These are phyloP conservation scores for Talaromyces ruber DNA, from an alignment of 495 filamentous ascomycete genomes.

Conservation along the genomic window DNA sequence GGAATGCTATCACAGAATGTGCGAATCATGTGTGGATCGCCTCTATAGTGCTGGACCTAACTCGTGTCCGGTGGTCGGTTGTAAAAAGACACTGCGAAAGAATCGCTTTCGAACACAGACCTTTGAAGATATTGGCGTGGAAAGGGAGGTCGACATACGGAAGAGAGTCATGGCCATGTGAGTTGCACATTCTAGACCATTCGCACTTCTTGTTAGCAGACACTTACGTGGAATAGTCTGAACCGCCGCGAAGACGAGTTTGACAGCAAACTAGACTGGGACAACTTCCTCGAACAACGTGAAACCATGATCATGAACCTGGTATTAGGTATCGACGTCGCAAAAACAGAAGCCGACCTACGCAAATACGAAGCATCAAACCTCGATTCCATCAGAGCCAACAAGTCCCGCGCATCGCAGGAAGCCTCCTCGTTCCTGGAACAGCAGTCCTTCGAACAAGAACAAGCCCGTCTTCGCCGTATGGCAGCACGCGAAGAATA, in stretches of 20 bases:
- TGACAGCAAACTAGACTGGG: slow-evolving; percentile 67
- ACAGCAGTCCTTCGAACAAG: slow-evolving; percentile 61
- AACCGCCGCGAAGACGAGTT: slow-evolving; percentile 91
- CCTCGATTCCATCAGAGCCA: slow-evolving; percentile 46
- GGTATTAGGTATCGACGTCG: slow-evolving; percentile 59
- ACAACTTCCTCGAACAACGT: slow-evolving; percentile 90
- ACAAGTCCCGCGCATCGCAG: slow-evolving; percentile 41
- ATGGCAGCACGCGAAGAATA: slow-evolving; percentile 48
- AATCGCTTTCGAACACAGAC: slow-evolving; percentile 76
- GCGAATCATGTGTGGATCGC: slow-evolving; percentile 84
- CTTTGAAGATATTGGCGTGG: slow-evolving; percentile 81
- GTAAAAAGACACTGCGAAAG: slow-evolving; percentile 76
- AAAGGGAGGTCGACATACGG: slow-evolving; percentile 91
- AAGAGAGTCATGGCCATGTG: slow-evolving; percentile 66
- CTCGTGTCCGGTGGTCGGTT: slow-evolving; percentile 82
- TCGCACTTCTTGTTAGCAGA: not conserved
- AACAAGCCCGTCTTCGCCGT: slow-evolving; percentile 47
- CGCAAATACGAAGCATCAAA: slow-evolving; percentile 60
- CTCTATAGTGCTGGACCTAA: slow-evolving; percentile 88
- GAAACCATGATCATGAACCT: slow-evolving; percentile 88
- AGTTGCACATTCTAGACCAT: slow-evolving; percentile 1
- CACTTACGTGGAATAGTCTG: slow-evolving; percentile 38
- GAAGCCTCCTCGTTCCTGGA: slow-evolving; percentile 48
- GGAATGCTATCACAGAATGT: slow-evolving; percentile 99
- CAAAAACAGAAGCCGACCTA: slow-evolving; percentile 62